A percentile compares a stretch with the other conserved stretches of the same genome.
These are phyloP conservation scores for Aspergillus sergii DNA, from an alignment of 2,329 filamentous ascomycete species.

Conservation along the genomic window DNA sequence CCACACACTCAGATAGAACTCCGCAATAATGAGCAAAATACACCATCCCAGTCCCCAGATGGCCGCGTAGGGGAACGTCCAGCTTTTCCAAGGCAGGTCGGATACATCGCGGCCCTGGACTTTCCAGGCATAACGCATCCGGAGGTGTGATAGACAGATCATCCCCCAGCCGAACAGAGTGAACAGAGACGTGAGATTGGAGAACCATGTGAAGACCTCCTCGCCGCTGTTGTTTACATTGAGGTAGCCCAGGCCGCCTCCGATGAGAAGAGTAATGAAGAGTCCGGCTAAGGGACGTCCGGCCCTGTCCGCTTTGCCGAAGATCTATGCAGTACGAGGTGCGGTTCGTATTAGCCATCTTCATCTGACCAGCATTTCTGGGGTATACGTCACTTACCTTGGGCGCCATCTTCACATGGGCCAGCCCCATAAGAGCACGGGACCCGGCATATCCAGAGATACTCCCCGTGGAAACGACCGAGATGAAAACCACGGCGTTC, in stretches of 20 bases:
- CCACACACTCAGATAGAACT: slow-evolving; percentile 54
- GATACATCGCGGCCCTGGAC: slow-evolving; percentile 39
- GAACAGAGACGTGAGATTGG: slow-evolving; percentile 50
- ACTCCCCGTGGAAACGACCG: slow-evolving; percentile 49
- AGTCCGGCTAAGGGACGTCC: slow-evolving; percentile 55
- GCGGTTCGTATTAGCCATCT: not conserved
- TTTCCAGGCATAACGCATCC: slow-evolving; percentile 47
- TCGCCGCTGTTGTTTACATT: slow-evolving; percentile 47
- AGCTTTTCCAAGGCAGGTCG: slow-evolving; percentile 48
- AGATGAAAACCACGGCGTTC: slow-evolving; percentile 53
- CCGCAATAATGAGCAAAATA: slow-evolving; percentile 48
- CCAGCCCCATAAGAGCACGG: slow-evolving; percentile 49
- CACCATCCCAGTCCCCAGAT: slow-evolving; percentile 51
- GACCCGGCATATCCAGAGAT: slow-evolving; percentile 49
- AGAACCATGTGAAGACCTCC: slow-evolving; percentile 53
- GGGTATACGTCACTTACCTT: slow-evolving; percentile 20
- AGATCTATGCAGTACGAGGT: slow-evolving; percentile 17
- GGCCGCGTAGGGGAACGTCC: slow-evolving; percentile 48
- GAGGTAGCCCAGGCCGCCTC: slow-evolving; percentile 55
- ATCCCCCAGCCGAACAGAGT: slow-evolving; percentile 50
- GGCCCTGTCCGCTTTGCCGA: slow-evolving; percentile 35
- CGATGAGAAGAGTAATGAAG: slow-evolving; percentile 67
- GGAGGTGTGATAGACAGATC: slow-evolving; percentile 49
- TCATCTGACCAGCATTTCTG: not conserved
- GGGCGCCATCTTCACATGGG: slow-evolving; percentile 48